These are phyloP conservation scores for Colletotrichum australisinense DNA, from an alignment of 2,329 filamentous ascomycete genomes.

Conservation along the genomic window DNA sequence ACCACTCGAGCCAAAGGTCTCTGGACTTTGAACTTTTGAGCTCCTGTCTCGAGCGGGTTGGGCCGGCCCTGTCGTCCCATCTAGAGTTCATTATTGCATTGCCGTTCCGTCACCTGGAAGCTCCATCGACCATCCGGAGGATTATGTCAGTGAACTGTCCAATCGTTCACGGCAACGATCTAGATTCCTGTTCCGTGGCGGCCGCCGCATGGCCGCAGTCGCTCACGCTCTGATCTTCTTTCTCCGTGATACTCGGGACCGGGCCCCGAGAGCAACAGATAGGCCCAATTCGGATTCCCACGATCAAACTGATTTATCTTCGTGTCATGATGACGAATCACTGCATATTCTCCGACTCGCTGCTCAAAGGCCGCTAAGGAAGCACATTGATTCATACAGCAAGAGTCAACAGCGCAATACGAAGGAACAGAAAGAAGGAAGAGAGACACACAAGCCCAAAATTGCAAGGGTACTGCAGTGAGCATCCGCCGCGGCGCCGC, in stretches of 20 bases:
- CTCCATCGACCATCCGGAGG: background rate
- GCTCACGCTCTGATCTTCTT: background rate
- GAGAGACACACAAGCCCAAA: background rate
- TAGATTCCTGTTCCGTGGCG: background rate
- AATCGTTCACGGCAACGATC: background rate
- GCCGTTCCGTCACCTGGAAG: background rate
- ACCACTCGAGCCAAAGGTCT: background rate
- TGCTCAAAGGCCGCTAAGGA: background rate
- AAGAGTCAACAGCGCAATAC: background rate
- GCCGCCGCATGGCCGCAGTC: background rate
- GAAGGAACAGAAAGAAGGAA: background rate
- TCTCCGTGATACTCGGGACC: background rate
- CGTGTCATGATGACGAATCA: background rate
- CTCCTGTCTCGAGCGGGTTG: background rate
- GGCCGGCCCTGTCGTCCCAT: slow-evolving; percentile 16
- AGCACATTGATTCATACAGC: background rate
- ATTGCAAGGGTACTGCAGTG: background rate
- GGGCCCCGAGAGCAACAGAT: background rate
- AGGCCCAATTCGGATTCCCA: background rate
- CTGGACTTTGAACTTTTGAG: background rate
- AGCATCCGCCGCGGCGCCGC: background rate
- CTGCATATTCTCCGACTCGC: background rate
- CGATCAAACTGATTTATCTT: background rate
- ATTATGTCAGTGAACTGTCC: background rate
- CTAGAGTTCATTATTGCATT: slow-evolving; percentile 9